Evolutionary conservation across 179 eudicot species (phyloP).

Genomic region (Camellia oleifera): DNA sequence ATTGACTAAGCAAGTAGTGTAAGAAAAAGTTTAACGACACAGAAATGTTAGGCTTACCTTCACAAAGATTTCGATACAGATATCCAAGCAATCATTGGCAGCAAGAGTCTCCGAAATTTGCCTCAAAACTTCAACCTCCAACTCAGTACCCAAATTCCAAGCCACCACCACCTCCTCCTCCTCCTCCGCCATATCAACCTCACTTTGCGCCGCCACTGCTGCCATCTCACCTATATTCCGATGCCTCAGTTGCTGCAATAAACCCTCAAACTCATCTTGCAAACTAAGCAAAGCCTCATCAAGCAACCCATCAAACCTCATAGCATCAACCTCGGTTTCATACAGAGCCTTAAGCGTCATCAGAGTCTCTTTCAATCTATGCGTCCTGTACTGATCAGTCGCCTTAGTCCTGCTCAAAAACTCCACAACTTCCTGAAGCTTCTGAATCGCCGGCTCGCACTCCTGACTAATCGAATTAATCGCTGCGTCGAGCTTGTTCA

Average conservation of each 20-base stretch:
- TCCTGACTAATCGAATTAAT: conserved; percentile 32
- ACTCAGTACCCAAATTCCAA: conserved; percentile 33
- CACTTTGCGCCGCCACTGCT: neutral
- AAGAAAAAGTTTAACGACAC: neutral
- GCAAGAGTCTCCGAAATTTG: conserved; percentile 43
- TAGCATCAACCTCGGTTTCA: conserved; percentile 44
- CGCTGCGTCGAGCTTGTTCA: conserved; percentile 32
- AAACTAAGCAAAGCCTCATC: conserved; percentile 49
- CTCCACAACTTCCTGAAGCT: conserved; percentile 54
- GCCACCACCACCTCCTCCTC: conserved; percentile 12
- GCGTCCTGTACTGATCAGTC: conserved; percentile 38
- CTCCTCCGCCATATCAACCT: conserved; percentile 10
- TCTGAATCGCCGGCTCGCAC: conserved; percentile 47
- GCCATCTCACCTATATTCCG: conserved; percentile 22
- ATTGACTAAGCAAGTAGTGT: neutral
- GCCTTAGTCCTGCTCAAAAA: conserved; percentile 51
- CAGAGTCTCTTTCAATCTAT: conserved; percentile 42
- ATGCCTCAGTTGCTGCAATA: conserved; percentile 36
- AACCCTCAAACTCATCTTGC: conserved; percentile 49
- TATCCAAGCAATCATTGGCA: conserved; percentile 52
- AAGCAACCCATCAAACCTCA: conserved; percentile 49
- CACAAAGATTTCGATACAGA: conserved; percentile 48
- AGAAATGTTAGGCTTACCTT: conserved; percentile 25
- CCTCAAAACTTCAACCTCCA: conserved; percentile 39
- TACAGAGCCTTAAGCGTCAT: conserved; percentile 39